phyloP scores from a whole-genome alignment of 148 eudicot genomes.

The Drosera capensis region DNA sequence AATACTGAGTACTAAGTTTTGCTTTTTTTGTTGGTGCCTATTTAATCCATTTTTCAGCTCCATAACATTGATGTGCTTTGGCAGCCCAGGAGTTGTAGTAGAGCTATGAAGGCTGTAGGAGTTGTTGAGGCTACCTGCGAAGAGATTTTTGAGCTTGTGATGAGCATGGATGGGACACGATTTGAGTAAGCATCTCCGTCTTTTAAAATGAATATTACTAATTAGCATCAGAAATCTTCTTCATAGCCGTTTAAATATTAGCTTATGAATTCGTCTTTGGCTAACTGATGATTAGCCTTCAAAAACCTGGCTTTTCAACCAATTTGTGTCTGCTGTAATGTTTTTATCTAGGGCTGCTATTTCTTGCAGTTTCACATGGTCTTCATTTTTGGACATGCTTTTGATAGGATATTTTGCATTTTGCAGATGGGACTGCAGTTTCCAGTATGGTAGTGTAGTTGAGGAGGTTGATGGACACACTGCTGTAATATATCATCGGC shows the following conservation, averaged over 20 bases:
- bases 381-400: neutral
- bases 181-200: slow-evolving; percentile 61
- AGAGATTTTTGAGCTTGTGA: slow-evolving; percentile 92
- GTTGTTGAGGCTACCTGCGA: slow-evolving; percentile 97
- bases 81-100: slow-evolving; percentile 99
- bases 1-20: neutral
- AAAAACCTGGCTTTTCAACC: no score
- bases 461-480: slow-evolving; percentile 99
- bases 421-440: slow-evolving; percentile 95
- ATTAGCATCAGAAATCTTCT: no score
- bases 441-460: slow-evolving; percentile 90
- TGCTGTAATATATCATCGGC: slow-evolving; percentile 82
- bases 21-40: slow-evolving; percentile 3
- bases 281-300: no score
- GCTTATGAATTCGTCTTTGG: no score
- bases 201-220: neutral
- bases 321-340: neutral
- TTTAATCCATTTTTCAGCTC: neutral
- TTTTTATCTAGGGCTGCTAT: neutral
- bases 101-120: slow-evolving; percentile 99
- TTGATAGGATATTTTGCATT: neutral
- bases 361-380: neutral
- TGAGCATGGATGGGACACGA: slow-evolving; percentile 97
- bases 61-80: slow-evolving; percentile 11
- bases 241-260: no score